A percentile compares a stretch with the other conserved stretches of the same genome.
Evolutionary conservation across 805 yeast genomes (phyloP).

Genomic region (Yamadazyma nakazawae): DNA sequence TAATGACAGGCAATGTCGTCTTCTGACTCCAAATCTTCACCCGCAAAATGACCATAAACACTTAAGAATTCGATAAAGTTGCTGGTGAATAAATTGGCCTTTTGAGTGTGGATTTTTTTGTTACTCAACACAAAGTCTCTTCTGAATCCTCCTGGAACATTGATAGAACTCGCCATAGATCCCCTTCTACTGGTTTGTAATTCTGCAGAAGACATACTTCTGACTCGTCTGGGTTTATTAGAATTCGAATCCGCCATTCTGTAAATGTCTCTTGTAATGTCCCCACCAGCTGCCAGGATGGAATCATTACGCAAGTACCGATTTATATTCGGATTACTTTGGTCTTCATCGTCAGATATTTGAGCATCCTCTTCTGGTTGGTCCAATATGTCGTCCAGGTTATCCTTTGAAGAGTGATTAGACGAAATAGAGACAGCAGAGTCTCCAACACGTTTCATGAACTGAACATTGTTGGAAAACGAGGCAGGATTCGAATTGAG

Average conservation of each 20-base stretch:
- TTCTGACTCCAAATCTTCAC: constrained; percentile 72
- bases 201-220: constrained; percentile 27
- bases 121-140: constrained; percentile 53
- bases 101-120: constrained; percentile 14
- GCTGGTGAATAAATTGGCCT: constrained; percentile 55
- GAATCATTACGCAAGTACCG: constrained; percentile 10
- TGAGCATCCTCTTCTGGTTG: background rate
- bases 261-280: constrained; percentile 49
- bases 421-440: constrained; percentile 7
- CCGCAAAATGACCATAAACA: constrained; percentile 83
- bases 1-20: constrained; percentile 55
- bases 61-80: constrained; percentile 76
- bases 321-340: background rate
- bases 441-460: constrained; percentile 16
- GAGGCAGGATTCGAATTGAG: constrained; percentile 8
- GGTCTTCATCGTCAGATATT: constrained; percentile 3
- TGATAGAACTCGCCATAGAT: constrained; percentile 63
- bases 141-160: constrained; percentile 82
- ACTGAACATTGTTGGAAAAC: constrained; percentile 16
- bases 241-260: constrained; percentile 19
- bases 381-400: constrained; percentile 4
- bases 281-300: constrained; percentile 46
- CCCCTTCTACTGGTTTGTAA: constrained; percentile 43
- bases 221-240: constrained; percentile 11
- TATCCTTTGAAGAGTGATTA: constrained; percentile 10